Evolutionary conservation across 352 stramenopile species (phyloP).

Genomic region (Elongisporangium undulatum): DNA sequence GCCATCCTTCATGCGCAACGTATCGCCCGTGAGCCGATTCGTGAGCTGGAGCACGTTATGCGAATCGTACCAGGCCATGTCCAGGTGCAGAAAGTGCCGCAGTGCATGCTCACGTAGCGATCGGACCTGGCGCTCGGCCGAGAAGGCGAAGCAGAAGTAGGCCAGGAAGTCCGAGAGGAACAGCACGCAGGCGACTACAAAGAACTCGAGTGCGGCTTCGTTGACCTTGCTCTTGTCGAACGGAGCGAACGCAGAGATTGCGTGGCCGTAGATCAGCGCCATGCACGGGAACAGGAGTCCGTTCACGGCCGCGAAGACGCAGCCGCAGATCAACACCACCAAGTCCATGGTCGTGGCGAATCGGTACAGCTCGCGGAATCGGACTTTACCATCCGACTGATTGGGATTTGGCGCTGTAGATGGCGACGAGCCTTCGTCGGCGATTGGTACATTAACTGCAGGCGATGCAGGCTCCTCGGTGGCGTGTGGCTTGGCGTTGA

Average conservation of each 20-base stretch:
- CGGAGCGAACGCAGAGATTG: conserved; percentile 32
- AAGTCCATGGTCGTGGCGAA: conserved; percentile 19
- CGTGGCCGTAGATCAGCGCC: conserved; percentile 28
- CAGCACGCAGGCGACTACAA: conserved; percentile 19
- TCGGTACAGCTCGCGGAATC: conserved; percentile 15
- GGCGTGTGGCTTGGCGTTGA: no score
- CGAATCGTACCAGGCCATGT: conserved; percentile 33
- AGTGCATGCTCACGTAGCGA: conserved; percentile 16
- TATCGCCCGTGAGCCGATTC: conserved; percentile 24
- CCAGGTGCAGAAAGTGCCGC: conserved; percentile 28
- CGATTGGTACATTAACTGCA: no score
- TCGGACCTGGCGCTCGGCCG: conserved; percentile 35
- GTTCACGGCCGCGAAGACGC: conserved; percentile 18
- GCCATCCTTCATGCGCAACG: conserved; percentile 33
- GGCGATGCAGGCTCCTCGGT: no score
- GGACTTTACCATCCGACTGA: no score
- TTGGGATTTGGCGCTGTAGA: no score
- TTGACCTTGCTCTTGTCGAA: conserved; percentile 16
- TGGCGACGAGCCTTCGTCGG: no score
- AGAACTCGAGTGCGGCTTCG: conserved; percentile 18
- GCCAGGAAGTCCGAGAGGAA: conserved; percentile 25
- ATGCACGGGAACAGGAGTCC: conserved; percentile 7
- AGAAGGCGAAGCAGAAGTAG: conserved; percentile 19
- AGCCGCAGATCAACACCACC: conserved; percentile 11
- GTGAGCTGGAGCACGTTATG: conserved; percentile 19